Conservation (phyloP, 2,329 filamentous ascomycete species). For the Zymoseptoria crescenta region DNA sequence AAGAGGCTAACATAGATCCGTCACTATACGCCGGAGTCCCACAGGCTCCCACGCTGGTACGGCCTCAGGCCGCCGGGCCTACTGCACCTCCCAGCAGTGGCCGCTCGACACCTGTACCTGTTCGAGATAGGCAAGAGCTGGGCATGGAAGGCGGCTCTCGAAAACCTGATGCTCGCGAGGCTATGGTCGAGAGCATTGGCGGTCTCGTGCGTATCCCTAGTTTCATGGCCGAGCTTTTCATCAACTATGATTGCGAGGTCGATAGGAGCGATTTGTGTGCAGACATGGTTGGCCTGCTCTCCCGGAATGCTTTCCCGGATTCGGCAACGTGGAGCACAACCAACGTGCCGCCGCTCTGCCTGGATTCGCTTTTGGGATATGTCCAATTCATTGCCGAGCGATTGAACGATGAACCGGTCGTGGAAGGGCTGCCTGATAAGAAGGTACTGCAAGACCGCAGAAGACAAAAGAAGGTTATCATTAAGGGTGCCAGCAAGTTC, state of each 20-base stretch:
- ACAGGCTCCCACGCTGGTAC: conserved; percentile 79
- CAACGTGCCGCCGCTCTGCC: conserved; percentile 87
- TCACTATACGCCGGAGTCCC: conserved; percentile 88
- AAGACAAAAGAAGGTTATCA: conserved; percentile 76
- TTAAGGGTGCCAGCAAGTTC: conserved; percentile 81
- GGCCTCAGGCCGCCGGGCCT: conserved; percentile 51
- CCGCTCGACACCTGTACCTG: conserved; percentile 77
- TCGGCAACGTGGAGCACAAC: conserved; percentile 98
- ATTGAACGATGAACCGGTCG: conserved; percentile 60
- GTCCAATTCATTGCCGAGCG: conserved; percentile 88
- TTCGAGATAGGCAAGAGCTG: conserved; percentile 86
- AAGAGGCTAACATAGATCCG: conserved; percentile 83
- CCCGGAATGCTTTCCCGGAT: conserved; percentile 90
- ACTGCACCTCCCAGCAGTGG: conserved; percentile 51
- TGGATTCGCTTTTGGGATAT: conserved; percentile 85
- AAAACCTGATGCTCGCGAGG: conserved; percentile 90
- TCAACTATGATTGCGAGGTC: conserved; percentile 96
- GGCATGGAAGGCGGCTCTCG: conserved; percentile 85
- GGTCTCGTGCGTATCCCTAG: conserved; percentile 86
- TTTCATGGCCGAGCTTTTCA: conserved; percentile 90
- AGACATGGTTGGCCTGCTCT: conserved; percentile 87
- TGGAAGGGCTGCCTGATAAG: conserved; percentile 60
- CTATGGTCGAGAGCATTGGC: conserved; percentile 95
- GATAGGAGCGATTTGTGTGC: conserved; percentile 88
- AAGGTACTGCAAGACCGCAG: conserved; percentile 62